Conservation (phyloP, 345 rosid genomes). For the Salix dunnii region DNA sequence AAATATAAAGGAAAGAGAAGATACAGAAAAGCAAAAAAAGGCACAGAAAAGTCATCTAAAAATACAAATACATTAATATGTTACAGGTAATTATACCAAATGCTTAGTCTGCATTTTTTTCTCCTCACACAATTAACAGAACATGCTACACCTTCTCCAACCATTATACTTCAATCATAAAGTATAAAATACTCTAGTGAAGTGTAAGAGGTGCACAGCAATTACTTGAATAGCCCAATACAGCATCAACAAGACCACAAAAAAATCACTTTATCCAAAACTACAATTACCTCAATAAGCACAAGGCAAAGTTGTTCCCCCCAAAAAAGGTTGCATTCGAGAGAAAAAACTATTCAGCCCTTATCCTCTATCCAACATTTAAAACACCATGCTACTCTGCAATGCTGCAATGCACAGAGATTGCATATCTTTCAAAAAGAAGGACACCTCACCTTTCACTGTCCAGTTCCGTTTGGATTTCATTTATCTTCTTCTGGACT, state of each 20-base stretch:
- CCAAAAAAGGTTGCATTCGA: background rate
- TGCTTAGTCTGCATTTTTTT: too few relatives aligned
- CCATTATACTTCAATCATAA: background rate
- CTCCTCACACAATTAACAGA: background rate
- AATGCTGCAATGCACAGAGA: background rate
- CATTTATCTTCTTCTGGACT: slow-evolving; percentile 54
- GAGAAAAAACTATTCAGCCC: background rate
- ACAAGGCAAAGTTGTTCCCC: background rate
- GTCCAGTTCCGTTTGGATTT: slow-evolving; percentile 49
- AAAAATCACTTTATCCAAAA: background rate
- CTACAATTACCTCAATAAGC: background rate
- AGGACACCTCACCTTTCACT: slow-evolving; percentile 52
- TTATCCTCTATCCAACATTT: background rate
- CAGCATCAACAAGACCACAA: background rate
- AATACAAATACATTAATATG: too few relatives aligned
- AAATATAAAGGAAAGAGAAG: background rate
- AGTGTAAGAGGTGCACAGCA: background rate
- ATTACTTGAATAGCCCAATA: background rate
- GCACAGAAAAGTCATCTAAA: too few relatives aligned
- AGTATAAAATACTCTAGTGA: too few relatives aligned
- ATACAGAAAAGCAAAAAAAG: background rate
- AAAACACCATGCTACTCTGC: background rate
- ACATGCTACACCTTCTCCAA: background rate
- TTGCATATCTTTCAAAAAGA: slow-evolving; percentile 2
- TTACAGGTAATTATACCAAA: too few relatives aligned